Conservation (phyloP, 2,329 filamentous ascomycete species). For the Aspergillus pseudoterreus region DNA sequence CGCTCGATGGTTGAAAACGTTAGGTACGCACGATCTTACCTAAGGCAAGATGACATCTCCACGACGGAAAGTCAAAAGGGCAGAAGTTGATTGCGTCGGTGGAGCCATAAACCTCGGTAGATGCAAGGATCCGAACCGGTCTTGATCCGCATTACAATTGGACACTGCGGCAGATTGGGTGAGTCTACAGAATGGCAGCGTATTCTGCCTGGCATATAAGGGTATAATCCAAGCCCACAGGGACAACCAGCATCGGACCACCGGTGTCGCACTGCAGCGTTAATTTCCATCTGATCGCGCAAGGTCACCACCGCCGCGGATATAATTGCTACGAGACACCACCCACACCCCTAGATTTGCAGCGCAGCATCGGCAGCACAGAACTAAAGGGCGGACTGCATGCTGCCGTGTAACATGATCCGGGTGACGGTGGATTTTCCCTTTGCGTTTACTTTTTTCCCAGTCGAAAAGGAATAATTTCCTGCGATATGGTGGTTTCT, state of each 20-base stretch:
- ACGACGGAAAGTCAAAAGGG: background rate
- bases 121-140: background rate
- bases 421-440: background rate
- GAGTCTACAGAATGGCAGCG: too few relatives aligned
- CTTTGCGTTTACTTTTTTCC: background rate
- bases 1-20: too few relatives aligned
- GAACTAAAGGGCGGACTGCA: slow-evolving; percentile 11
- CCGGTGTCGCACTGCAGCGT: background rate
- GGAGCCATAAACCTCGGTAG: background rate
- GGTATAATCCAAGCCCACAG: too few relatives aligned
- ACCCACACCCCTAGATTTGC: slow-evolving; percentile 1
- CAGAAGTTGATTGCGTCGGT: background rate
- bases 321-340: background rate
- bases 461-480: background rate
- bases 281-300: background rate
- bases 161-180: too few relatives aligned
- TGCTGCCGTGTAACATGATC: slow-evolving; percentile 13
- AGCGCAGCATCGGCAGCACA: slow-evolving; percentile 1
- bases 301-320: background rate
- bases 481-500: too few relatives aligned
- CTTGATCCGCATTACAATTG: background rate
- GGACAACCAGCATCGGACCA: background rate
- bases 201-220: too few relatives aligned
- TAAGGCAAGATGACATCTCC: background rate
- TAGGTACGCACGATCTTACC: background rate